Percentiles rank a stretch among this genome's conserved stretches.
These are phyloP conservation scores for Alternaria triticimaculans DNA, from an alignment of 2,329 filamentous ascomycete species.

Conservation along the genomic window DNA sequence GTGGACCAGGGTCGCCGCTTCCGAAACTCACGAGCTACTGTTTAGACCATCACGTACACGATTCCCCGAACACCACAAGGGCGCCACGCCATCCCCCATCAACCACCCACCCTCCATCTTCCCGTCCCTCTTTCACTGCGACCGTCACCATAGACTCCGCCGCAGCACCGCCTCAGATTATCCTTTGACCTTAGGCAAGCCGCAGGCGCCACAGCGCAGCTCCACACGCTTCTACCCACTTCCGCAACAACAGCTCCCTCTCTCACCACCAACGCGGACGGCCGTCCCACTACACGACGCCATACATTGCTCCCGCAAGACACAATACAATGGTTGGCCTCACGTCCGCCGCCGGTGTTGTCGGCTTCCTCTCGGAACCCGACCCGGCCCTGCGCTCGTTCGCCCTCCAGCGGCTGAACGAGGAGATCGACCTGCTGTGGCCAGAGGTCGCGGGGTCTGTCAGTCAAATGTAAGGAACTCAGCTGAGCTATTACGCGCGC, in stretches of 20 bases:
- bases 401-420: slow-evolving; percentile 91
- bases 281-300: slow-evolving; percentile 17
- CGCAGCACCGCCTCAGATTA: slow-evolving; percentile 16
- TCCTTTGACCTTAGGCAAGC: slow-evolving; percentile 15
- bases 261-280: slow-evolving; percentile 30
- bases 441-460: slow-evolving; percentile 93
- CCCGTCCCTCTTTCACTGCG: slow-evolving; percentile 41
- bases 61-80: slow-evolving; percentile 35
- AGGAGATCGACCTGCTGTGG: slow-evolving; percentile 96
- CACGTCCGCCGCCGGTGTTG: slow-evolving; percentile 90
- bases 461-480: slow-evolving; percentile 80
- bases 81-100: slow-evolving; percentile 43
- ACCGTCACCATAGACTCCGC: slow-evolving; percentile 12
- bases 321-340: slow-evolving; percentile 78
- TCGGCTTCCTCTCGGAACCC: slow-evolving; percentile 94
- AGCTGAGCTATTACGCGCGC: neutral
- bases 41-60: slow-evolving; percentile 34
- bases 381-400: slow-evolving; percentile 94
- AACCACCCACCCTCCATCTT: slow-evolving; percentile 32
- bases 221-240: slow-evolving; percentile 47
- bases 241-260: slow-evolving; percentile 33
- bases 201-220: slow-evolving; percentile 45
- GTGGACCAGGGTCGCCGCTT: slow-evolving; percentile 26
- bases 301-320: slow-evolving; percentile 13
- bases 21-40: slow-evolving; percentile 28